Evolutionary conservation across 2,329 filamentous ascomycete species (phyloP), one percentile per base, ranked within the genome.

Genomic region (Lasiodiplodia sp.): DNA sequence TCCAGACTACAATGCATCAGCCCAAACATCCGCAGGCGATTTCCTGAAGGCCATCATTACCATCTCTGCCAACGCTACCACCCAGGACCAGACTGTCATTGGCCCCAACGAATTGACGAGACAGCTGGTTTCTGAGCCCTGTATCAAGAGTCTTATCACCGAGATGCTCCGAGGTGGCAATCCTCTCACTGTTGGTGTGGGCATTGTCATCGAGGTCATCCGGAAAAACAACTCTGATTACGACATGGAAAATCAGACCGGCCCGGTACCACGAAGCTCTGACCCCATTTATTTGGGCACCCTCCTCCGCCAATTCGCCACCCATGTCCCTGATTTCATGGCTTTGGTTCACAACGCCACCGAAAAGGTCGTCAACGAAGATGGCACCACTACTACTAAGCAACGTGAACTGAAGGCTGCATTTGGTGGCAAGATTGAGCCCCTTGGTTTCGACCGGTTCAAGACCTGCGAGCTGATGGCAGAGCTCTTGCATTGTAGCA

Each of bases 381-480:
- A 87, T 72, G 82, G 86, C 70, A 81, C 85, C 55, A 83, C 82
- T 62, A 89, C 89, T 0, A 88, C 91, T 3, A 89, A 91, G 74
- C 91, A 92, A 77, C 88, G 91, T 56, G 89, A 91, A 69, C 84
- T 97, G 47, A 91, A 89, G 73, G 95, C 94, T 2, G 96, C 96
- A 0, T 99, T 97, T 83, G 94, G 94, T 65, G 88, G 90, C 56
- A 92, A 91, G 78, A 94, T 99, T 65, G 94, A 98, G 79, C 95
- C 96, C 4, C 86, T 99, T 11, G 96, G 96, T 2, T 99, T 99
- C 77, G 96, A 99, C 80, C 88, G 96, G 23, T 99, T 99, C 85
- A 99, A 99, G 84, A 98, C 96, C 0, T 99, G 96, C 79, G 96
- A 99, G 81, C 85, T 99, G 69, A 98, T 99, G 96, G 96, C 96